These are phyloP conservation scores for Teratosphaeria nubilosa DNA, from an alignment of 2,329 filamentous ascomycete species.

Conservation along the genomic window DNA sequence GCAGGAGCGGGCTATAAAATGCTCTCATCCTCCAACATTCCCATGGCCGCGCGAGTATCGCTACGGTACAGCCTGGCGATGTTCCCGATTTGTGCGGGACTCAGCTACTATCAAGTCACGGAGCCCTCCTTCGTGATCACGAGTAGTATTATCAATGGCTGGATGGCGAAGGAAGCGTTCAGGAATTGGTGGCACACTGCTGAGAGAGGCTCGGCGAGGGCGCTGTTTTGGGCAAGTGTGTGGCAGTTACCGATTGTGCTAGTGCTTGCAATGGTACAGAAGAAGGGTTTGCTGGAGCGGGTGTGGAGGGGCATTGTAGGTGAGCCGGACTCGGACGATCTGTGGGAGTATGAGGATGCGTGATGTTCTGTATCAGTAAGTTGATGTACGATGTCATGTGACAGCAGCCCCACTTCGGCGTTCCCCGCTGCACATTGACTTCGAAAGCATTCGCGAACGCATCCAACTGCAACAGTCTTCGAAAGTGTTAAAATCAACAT, in stretches of 20 bases:
- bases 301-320: slow-evolving; percentile 60
- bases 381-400: neutral
- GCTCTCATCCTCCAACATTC: slow-evolving; percentile 81
- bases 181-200: slow-evolving; percentile 73
- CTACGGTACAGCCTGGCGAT: slow-evolving; percentile 77
- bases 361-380: neutral
- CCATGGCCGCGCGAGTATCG: slow-evolving; percentile 75
- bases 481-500: no score
- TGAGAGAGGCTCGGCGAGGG: slow-evolving; percentile 66
- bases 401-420: neutral
- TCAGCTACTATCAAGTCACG: slow-evolving; percentile 72
- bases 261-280: slow-evolving; percentile 82
- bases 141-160: slow-evolving; percentile 71
- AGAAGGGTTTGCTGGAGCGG: slow-evolving; percentile 82
- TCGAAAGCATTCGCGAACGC: no score
- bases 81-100: slow-evolving; percentile 71
- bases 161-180: slow-evolving; percentile 72
- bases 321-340: slow-evolving; percentile 44
- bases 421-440: no score
- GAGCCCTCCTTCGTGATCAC: slow-evolving; percentile 77
- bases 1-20: slow-evolving; percentile 55
- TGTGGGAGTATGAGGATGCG: neutral
- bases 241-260: slow-evolving; percentile 89
- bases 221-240: slow-evolving; percentile 92
- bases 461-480: no score